Conservation (phyloP, 768 basidiomycete species). For the Suillus subluteus region DNA sequence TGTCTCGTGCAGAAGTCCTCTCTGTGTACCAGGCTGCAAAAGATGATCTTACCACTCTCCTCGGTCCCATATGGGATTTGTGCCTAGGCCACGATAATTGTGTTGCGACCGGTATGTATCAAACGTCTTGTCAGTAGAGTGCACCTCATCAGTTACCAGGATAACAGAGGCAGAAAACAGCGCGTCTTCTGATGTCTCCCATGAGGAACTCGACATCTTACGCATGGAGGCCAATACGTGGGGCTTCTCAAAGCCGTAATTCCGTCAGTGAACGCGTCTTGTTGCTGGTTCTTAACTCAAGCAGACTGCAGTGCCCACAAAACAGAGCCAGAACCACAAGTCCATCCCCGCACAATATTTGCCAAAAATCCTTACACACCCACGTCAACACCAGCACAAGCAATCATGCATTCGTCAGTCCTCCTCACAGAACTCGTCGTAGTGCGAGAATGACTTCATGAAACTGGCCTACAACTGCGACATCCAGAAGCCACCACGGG, state of each 20-base stretch:
- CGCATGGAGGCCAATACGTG: constrained; percentile 81
- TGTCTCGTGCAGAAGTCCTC: constrained; percentile 64
- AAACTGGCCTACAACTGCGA: constrained; percentile 62
- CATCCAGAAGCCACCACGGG: constrained; percentile 75
- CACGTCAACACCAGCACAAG: constrained; percentile 71
- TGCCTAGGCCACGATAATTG: too few relatives aligned
- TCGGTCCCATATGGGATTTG: too few relatives aligned
- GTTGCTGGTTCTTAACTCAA: neutral
- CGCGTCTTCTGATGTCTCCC: constrained; percentile 38
- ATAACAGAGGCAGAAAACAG: constrained; percentile 54
- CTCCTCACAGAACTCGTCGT: constrained; percentile 76
- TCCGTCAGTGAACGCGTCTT: constrained; percentile 52
- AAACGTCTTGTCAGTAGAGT: neutral
- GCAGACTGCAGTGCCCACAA: constrained; percentile 61
- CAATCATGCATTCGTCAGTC: constrained; percentile 67
- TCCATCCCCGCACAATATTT: constrained; percentile 59
- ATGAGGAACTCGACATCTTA: constrained; percentile 62
- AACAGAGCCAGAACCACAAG: constrained; percentile 50
- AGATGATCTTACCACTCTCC: constrained; percentile 9
- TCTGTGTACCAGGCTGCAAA: constrained; percentile 58
- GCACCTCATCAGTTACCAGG: constrained; percentile 32
- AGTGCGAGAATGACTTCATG: constrained; percentile 86
- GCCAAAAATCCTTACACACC: constrained; percentile 82
- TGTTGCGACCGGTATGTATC: too few relatives aligned
- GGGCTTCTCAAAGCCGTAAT: constrained; percentile 78